phyloP scores from a whole-genome alignment of 768 basidiomycete genomes.

The Gyrodon lividus region DNA sequence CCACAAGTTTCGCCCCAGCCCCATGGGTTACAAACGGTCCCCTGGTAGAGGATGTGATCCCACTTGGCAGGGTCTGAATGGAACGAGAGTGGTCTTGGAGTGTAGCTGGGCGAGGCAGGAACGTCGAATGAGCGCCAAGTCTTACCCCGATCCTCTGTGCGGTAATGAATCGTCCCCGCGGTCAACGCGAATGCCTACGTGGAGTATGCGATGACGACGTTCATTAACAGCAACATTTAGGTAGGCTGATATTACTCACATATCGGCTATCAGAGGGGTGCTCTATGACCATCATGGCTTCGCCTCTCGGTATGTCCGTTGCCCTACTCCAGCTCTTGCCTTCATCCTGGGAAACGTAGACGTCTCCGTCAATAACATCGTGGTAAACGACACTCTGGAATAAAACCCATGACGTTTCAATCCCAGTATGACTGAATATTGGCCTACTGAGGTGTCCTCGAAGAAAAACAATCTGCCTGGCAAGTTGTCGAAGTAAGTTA shows the following conservation, averaged over 20 bases:
- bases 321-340: constrained; percentile 66
- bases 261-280: constrained; percentile 84
- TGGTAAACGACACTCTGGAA: constrained; percentile 74
- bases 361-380: constrained; percentile 63
- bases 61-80: constrained; percentile 74
- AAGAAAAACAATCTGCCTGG: constrained; percentile 86
- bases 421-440: neutral
- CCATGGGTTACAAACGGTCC: constrained; percentile 54
- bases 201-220: neutral
- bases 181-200: constrained; percentile 85
- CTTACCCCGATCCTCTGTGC: constrained; percentile 83
- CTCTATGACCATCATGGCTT: constrained; percentile 70
- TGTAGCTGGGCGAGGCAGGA: constrained; percentile 45
- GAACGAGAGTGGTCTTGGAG: constrained; percentile 75
- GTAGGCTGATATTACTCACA: constrained; percentile 40
- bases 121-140: constrained; percentile 84
- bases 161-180: constrained; percentile 72
- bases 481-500: constrained; percentile 64
- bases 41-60: constrained; percentile 79
- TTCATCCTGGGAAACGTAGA: constrained; percentile 84
- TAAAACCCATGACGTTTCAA: neutral
- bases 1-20: constrained; percentile 62
- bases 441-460: constrained; percentile 81
- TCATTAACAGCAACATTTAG: neutral
- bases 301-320: constrained; percentile 52